Evolutionary conservation across 2,329 filamentous ascomycete genomes (phyloP).

Genomic region (Zopfia rhizophila): DNA sequence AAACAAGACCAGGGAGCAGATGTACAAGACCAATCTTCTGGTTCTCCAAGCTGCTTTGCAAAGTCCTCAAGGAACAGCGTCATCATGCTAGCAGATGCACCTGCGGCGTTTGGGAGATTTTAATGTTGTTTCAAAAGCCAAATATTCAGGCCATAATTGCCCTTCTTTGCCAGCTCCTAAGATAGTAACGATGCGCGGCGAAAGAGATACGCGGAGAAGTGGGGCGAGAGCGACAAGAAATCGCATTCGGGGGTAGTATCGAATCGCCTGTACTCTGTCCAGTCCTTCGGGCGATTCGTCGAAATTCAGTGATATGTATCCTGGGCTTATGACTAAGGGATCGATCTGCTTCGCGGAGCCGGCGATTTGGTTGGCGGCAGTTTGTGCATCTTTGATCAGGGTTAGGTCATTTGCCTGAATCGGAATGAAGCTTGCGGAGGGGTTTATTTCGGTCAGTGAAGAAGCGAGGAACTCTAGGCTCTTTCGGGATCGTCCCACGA

Average conservation of each 20-base stretch:
- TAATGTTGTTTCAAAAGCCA: constrained; percentile 55
- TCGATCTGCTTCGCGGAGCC: constrained; percentile 12
- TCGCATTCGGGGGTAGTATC: constrained; percentile 68
- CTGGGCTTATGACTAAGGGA: constrained; percentile 21
- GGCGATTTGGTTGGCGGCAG: constrained; percentile 19
- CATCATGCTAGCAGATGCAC: constrained; percentile 14
- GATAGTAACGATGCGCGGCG: constrained; percentile 66
- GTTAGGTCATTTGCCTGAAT: constrained; percentile 23
- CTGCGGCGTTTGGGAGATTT: constrained; percentile 40
- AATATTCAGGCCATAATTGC: constrained; percentile 58
- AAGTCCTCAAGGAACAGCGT: constrained; percentile 23
- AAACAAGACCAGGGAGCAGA: constrained; percentile 18
- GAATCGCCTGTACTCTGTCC: constrained; percentile 61
- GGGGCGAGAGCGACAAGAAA: constrained; percentile 69
- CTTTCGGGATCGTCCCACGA: constrained; percentile 14
- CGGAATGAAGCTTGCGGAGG: constrained; percentile 19
- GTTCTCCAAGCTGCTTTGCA: constrained; percentile 13
- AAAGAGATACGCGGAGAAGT: constrained; percentile 58
- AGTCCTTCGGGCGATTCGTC: constrained; percentile 68
- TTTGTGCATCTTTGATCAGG: constrained; percentile 18
- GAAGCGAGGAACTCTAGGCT: constrained; percentile 6
- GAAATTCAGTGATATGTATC: constrained; percentile 10
- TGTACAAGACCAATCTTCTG: constrained; percentile 18
- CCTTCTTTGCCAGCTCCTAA: constrained; percentile 65
- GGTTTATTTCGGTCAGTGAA: constrained; percentile 11